A percentile compares a stretch with the other conserved stretches of the same genome.
Conservation (phyloP, 768 basidiomycete species). For the Kwoniella pini region DNA sequence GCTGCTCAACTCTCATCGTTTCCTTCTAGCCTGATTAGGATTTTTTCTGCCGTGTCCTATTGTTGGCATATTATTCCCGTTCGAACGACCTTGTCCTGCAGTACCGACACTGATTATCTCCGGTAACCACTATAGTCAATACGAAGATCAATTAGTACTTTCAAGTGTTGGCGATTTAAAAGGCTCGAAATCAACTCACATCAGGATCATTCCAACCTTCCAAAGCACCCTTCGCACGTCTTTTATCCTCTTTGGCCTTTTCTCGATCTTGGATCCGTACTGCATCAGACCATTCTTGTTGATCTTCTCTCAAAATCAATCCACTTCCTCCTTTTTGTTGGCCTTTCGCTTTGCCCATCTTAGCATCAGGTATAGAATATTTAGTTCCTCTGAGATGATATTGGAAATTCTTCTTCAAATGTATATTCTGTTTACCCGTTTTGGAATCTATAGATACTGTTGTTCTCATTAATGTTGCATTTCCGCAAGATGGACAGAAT, state of each 20-base stretch:
- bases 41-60: constrained; percentile 87
- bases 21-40: constrained; percentile 73
- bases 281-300: constrained; percentile 79
- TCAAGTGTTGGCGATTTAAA: too few relatives aligned
- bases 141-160: too few relatives aligned
- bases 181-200: constrained; percentile 41
- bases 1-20: constrained; percentile 41
- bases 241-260: constrained; percentile 75
- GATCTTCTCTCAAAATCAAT: constrained; percentile 89
- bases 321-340: constrained; percentile 72
- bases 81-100: constrained; percentile 65
- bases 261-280: constrained; percentile 74
- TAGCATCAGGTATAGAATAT: constrained; percentile 88
- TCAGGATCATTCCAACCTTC: constrained; percentile 92
- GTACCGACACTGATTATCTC: constrained; percentile 52
- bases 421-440: constrained; percentile 69
- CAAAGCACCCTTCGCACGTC: constrained; percentile 59
- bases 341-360: constrained; percentile 78
- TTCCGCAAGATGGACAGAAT: constrained; percentile 97
- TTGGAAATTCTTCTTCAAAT: constrained; percentile 94
- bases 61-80: constrained; percentile 69
- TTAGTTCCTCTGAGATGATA: constrained; percentile 87
- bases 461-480: constrained; percentile 81
- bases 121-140: constrained; percentile 46
- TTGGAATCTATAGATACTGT: constrained; percentile 72